Conservation (phyloP, 495 filamentous ascomycete species). For the Penicillium turbatum region DNA sequence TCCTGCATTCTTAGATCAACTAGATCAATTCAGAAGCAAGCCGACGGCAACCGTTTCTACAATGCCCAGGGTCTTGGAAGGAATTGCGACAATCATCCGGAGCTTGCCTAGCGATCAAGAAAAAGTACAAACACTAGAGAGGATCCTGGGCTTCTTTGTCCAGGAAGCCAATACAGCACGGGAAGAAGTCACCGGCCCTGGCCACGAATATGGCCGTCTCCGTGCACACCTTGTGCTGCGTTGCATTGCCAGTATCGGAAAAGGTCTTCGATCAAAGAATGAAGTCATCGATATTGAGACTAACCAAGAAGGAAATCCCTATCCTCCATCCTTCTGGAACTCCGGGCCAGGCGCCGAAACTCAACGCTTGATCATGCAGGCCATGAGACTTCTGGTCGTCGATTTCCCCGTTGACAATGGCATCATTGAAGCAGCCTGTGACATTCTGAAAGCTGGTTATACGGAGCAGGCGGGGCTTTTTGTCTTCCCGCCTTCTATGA, state of each 20-base stretch:
- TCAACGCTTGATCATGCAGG: constrained; percentile 56
- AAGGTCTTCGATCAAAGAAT: constrained; percentile 68
- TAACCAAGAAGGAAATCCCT: constrained; percentile 32
- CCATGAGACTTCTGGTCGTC: constrained; percentile 44
- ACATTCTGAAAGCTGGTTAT: constrained; percentile 72
- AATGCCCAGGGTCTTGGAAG: constrained; percentile 78
- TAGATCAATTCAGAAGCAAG: constrained; percentile 57
- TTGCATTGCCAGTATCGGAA: constrained; percentile 73
- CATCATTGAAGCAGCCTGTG: constrained; percentile 71
- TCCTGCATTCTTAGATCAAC: constrained; percentile 71
- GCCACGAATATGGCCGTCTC: constrained; percentile 44
- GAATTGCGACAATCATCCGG: constrained; percentile 81
- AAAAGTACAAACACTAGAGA: constrained; percentile 57
- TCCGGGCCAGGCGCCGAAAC: constrained; percentile 47
- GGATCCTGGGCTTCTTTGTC: constrained; percentile 60
- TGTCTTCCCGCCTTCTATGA: constrained; percentile 65
- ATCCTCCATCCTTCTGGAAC: constrained; percentile 56
- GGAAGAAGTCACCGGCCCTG: constrained; percentile 31
- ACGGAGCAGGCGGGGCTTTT: constrained; percentile 73
- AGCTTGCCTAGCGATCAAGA: constrained; percentile 60
- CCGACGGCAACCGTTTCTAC: constrained; percentile 61
- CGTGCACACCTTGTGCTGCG: constrained; percentile 62
- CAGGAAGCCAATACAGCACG: constrained; percentile 36
- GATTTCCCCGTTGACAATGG: constrained; percentile 59
- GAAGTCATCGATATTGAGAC: constrained; percentile 63